Conservation (phyloP, 2,329 filamentous ascomycete species). For the Ophiostoma triangulosporum region DNA sequence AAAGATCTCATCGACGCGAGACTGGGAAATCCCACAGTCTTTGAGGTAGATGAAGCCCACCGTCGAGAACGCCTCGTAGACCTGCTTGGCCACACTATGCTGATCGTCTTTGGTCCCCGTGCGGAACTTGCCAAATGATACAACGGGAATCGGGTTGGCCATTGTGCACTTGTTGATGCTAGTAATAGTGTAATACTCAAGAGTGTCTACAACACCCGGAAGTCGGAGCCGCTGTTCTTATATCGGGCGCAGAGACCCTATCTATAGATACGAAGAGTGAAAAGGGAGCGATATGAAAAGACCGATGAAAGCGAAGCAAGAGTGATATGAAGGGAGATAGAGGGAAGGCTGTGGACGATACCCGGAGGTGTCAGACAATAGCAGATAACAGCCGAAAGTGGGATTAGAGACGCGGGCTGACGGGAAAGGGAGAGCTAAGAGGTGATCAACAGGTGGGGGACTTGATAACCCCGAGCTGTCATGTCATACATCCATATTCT, state of each 20-base stretch:
- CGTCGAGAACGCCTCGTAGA: conserved; percentile 1
- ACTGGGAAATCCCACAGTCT: not conserved
- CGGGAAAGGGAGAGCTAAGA: too few relatives aligned
- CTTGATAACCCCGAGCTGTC: too few relatives aligned
- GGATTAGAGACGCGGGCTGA: too few relatives aligned
- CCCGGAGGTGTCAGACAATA: too few relatives aligned
- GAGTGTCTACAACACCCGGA: too few relatives aligned
- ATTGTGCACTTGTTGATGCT: not conserved
- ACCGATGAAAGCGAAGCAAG: not conserved
- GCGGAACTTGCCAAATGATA: not conserved
- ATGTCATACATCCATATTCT: too few relatives aligned
- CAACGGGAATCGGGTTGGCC: not conserved
- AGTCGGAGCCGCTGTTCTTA: not conserved
- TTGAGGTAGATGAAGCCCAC: conserved; percentile 4
- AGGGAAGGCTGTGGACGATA: too few relatives aligned
- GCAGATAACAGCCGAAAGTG: too few relatives aligned
- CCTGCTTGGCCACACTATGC: not conserved
- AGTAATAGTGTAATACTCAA: not conserved
- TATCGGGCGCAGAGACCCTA: not conserved
- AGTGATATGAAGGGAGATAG: not conserved
- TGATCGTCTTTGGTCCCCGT: not conserved
- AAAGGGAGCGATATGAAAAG: too few relatives aligned
- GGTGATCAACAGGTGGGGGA: too few relatives aligned
- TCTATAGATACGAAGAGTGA: too few relatives aligned
- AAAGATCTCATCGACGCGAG: conserved; percentile 1